A percentile compares a stretch with the other conserved stretches of the same genome.
Conservation (phyloP, 768 basidiomycete species). For the Amanita jacksonii region DNA sequence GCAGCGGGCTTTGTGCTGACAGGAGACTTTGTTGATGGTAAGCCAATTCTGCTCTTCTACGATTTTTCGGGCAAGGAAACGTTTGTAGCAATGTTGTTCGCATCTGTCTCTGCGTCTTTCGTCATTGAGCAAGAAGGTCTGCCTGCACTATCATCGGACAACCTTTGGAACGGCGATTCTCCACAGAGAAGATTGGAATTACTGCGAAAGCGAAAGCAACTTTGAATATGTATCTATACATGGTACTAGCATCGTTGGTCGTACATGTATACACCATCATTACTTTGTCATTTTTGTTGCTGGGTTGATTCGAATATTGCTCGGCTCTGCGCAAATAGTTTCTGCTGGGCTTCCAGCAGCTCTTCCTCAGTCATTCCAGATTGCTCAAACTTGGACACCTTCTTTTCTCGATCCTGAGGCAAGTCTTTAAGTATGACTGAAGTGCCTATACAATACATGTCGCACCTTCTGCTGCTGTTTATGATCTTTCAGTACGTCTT, state of each 20-base stretch:
- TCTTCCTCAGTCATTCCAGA: conserved; percentile 91
- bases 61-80: conserved; percentile 6
- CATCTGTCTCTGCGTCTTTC: conserved; percentile 74
- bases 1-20: conserved; percentile 58
- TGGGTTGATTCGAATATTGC: conserved; percentile 64
- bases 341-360: conserved; percentile 78
- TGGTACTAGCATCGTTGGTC: neutral
- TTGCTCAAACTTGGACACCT: conserved; percentile 80
- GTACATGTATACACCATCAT: neutral
- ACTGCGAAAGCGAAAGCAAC: conserved; percentile 30
- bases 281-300: conserved; percentile 25
- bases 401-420: conserved; percentile 77
- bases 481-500: conserved; percentile 91
- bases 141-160: conserved; percentile 35
- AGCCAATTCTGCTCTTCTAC: conserved; percentile 8
- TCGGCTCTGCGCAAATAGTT: conserved; percentile 86
- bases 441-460: too few relatives aligned
- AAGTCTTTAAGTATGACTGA: neutral
- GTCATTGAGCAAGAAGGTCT: conserved; percentile 76
- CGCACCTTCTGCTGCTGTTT: conserved; percentile 90
- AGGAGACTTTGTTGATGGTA: conserved; percentile 60
- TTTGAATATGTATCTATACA: conserved; percentile 9
- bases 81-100: conserved; percentile 55
- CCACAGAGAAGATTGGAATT: conserved; percentile 48
- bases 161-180: conserved; percentile 65